A percentile compares a stretch with the other conserved stretches of the same genome.
These are phyloP conservation scores for Dendrocalamus sinicus DNA, from an alignment of 176 grass and related monocot species.

Conservation along the genomic window DNA sequence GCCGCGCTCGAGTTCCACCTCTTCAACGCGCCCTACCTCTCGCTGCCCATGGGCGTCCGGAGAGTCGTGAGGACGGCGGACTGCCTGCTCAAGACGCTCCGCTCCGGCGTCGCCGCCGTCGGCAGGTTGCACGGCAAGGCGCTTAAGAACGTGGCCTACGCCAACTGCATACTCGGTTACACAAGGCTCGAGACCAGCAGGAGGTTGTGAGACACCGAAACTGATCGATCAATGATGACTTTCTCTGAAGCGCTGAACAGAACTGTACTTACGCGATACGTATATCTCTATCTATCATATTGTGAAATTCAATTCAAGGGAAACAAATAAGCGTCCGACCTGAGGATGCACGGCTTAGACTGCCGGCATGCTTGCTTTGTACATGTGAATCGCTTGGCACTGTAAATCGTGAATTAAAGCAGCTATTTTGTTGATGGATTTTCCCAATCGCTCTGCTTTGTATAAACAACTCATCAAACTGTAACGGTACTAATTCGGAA, in stretches of 20 bases:
- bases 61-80: conserved; percentile 66
- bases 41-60: conserved; percentile 64
- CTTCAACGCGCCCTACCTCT: conserved; percentile 94
- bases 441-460: background rate
- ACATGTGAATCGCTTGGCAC: background rate
- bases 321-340: conserved; percentile 49
- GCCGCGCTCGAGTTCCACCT: conserved; percentile 72
- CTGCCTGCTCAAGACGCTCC: conserved; percentile 62
- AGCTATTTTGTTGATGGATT: background rate
- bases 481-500: too few relatives aligned
- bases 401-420: conserved; percentile 44
- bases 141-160: conserved; percentile 58
- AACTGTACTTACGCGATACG: conserved; percentile 8
- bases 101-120: conserved; percentile 54
- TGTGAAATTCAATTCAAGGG: conserved; percentile 53
- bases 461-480: too few relatives aligned
- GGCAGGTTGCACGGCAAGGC: conserved; percentile 66
- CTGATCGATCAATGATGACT: background rate
- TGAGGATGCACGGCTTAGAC: conserved; percentile 41
- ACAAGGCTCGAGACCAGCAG: conserved; percentile 58
- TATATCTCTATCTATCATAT: background rate
- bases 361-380: conserved; percentile 44
- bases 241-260: background rate
- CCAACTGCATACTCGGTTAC: conserved; percentile 66
- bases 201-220: conserved; percentile 36